phyloP scores from a whole-genome alignment of 2,329 filamentous ascomycete genomes.

The Monosporascus sp. region DNA sequence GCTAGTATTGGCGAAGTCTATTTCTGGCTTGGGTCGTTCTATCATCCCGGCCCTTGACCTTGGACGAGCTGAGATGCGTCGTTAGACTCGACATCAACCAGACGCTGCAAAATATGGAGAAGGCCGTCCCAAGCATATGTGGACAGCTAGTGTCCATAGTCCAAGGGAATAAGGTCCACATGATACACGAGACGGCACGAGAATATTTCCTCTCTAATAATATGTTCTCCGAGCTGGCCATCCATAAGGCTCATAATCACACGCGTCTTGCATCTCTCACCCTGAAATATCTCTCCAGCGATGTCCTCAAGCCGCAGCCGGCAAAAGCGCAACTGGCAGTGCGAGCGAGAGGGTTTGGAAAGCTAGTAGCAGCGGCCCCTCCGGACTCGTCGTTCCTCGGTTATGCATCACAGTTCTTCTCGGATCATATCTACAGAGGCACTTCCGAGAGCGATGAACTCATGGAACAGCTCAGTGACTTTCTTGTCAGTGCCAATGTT shows the following conservation, averaged over 20 bases:
- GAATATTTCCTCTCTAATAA: constrained; percentile 21
- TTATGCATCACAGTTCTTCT: constrained; percentile 20
- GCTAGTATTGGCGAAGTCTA: constrained; percentile 15
- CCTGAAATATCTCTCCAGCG: constrained; percentile 16
- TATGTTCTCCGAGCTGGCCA: constrained; percentile 10
- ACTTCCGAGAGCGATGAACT: constrained; percentile 12
- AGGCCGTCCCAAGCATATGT: constrained; percentile 22
- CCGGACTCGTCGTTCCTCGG: constrained; percentile 11
- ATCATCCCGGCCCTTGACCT: constrained; percentile 17
- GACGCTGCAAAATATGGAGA: constrained; percentile 20
- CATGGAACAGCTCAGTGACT: constrained; percentile 53
- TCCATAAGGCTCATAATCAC: constrained; percentile 13
- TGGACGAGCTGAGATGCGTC: constrained; percentile 17
- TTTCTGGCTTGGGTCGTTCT: constrained; percentile 21
- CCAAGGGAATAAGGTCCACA: constrained; percentile 17
- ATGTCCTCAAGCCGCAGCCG: constrained; percentile 6
- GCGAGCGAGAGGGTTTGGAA: not conserved
- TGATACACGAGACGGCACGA: constrained; percentile 26
- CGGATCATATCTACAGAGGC: constrained; percentile 17
- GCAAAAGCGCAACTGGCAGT: too few species aligned
- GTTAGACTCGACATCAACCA: constrained; percentile 18
- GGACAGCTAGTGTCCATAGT: constrained; percentile 26
- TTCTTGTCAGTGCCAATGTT: constrained; percentile 43
- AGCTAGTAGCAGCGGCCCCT: constrained; percentile 4
- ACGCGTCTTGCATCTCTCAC: constrained; percentile 26